Conservation (phyloP, 768 basidiomycete species). For the Candolleomyces eurysporus region DNA sequence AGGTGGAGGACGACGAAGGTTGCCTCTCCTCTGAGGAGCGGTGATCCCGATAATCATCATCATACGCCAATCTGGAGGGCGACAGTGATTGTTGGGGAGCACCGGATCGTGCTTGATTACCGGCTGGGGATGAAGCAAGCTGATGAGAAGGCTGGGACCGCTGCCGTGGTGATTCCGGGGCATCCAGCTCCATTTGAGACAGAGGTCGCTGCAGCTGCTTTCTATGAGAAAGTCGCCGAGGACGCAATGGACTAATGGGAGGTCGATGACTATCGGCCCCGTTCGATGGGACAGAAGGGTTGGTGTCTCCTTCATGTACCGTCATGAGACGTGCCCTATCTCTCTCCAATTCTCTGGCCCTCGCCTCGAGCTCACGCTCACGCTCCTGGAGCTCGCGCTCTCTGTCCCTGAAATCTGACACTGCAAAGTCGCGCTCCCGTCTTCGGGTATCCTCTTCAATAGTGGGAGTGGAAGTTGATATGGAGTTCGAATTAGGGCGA, state of each 20-base stretch:
- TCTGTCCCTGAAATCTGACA: constrained; percentile 53
- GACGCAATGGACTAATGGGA: constrained; percentile 17
- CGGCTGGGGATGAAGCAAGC: not conserved
- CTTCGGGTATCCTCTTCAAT: constrained; percentile 31
- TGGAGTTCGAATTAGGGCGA: constrained; percentile 8
- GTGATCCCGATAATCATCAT: constrained; percentile 12
- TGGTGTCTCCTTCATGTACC: constrained; percentile 27
- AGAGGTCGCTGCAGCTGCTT: constrained; percentile 29
- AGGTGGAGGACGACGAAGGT: constrained; percentile 13
- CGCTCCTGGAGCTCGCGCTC: constrained; percentile 51
- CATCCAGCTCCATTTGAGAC: constrained; percentile 24
- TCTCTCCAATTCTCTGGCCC: constrained; percentile 54
- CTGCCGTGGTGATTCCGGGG: constrained; percentile 9
- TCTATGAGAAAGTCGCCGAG: constrained; percentile 32
- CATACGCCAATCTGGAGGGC: constrained; percentile 25
- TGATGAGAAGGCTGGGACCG: constrained; percentile 3
- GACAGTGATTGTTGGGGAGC: constrained; percentile 20
- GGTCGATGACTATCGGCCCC: constrained; percentile 5
- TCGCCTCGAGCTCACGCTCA: constrained; percentile 54
- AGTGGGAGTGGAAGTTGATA: constrained; percentile 7
- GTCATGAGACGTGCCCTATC: constrained; percentile 46
- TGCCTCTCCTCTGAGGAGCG: constrained; percentile 15
- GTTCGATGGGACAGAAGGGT: constrained; percentile 7
- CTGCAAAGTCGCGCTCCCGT: constrained; percentile 48
- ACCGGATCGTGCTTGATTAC: constrained; percentile 8